phyloP scores from a whole-genome alignment of 176 grass and related monocot genomes.

The Oryza australiensis region DNA sequence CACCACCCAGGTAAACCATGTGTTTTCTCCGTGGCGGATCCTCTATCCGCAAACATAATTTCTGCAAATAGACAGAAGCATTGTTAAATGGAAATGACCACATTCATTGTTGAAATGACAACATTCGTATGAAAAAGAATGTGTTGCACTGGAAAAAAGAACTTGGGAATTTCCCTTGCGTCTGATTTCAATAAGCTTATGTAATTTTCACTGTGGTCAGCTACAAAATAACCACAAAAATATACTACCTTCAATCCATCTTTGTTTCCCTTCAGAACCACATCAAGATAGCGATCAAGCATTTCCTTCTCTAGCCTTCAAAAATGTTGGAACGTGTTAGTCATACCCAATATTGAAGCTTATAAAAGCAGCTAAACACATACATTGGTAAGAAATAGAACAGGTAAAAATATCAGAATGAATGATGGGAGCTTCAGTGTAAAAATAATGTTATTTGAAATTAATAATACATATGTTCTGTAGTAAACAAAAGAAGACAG shows the following conservation, averaged over 20 bases:
- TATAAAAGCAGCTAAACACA: constrained; percentile 18
- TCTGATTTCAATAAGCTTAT: constrained; percentile 12
- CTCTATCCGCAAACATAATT: constrained; percentile 86
- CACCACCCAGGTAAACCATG: constrained; percentile 95
- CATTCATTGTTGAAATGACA: background rate
- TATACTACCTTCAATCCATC: constrained; percentile 82
- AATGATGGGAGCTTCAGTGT: constrained; percentile 1
- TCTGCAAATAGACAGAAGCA: constrained; percentile 46
- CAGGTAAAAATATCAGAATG: background rate
- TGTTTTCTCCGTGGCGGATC: constrained; percentile 97
- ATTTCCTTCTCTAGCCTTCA: constrained; percentile 92
- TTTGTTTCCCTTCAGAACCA: constrained; percentile 94
- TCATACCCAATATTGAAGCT: constrained; percentile 21
- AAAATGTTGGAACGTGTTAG: constrained; percentile 22
- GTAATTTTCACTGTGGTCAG: background rate
- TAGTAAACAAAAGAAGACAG: background rate
- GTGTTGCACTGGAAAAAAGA: background rate
- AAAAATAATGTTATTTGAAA: constrained; percentile 6
- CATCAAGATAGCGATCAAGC: constrained; percentile 88
- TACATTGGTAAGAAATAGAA: background rate
- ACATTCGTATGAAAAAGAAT: background rate
- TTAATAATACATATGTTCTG: background rate
- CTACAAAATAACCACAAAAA: background rate
- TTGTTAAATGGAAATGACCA: background rate
- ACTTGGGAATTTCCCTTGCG: background rate